phyloP scores from a whole-genome alignment of 768 basidiomycete genomes.

The Mycena maculata region DNA sequence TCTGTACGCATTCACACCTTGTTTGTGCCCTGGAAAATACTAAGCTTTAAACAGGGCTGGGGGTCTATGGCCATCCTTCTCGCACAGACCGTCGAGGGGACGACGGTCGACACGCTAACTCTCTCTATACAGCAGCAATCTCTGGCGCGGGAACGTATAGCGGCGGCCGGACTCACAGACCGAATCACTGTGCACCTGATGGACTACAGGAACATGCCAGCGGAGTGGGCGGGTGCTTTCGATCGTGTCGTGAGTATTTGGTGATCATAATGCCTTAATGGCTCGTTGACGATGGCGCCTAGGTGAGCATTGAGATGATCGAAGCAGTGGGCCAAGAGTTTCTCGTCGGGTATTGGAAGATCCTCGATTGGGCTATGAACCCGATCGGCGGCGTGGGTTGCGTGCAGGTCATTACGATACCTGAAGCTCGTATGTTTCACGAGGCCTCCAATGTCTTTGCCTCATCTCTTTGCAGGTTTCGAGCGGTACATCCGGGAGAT shows the following conservation, averaged over 20 bases:
- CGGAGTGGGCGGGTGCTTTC: conserved; percentile 72
- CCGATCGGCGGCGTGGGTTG: conserved; percentile 68
- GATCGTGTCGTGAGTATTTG: conserved; percentile 75
- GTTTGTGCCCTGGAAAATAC: not conserved
- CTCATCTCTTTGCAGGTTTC: conserved; percentile 54
- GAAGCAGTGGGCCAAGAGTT: conserved; percentile 79
- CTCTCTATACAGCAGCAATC: conserved; percentile 74
- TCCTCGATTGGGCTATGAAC: conserved; percentile 77
- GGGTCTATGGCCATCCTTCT: conserved; percentile 77
- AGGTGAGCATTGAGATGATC: conserved; percentile 81
- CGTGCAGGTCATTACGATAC: conserved; percentile 81
- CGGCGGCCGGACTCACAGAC: conserved; percentile 59
- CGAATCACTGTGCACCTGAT: conserved; percentile 77
- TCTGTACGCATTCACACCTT: conserved; percentile 41
- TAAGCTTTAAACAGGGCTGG: conserved; percentile 60
- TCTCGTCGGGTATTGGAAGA: conserved; percentile 70
- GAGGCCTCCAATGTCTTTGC: not conserved
- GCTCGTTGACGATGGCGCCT: too few species aligned
- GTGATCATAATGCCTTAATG: too few species aligned
- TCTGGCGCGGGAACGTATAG: conserved; percentile 67
- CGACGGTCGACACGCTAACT: conserved; percentile 77
- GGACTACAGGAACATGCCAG: conserved; percentile 76
- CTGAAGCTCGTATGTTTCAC: conserved; percentile 68
- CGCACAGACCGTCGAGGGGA: conserved; percentile 63
- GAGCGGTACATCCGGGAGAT: conserved; percentile 66